phyloP scores from a whole-genome alignment of 23 red algal genomes.

The Chondrus crispus region DNA sequence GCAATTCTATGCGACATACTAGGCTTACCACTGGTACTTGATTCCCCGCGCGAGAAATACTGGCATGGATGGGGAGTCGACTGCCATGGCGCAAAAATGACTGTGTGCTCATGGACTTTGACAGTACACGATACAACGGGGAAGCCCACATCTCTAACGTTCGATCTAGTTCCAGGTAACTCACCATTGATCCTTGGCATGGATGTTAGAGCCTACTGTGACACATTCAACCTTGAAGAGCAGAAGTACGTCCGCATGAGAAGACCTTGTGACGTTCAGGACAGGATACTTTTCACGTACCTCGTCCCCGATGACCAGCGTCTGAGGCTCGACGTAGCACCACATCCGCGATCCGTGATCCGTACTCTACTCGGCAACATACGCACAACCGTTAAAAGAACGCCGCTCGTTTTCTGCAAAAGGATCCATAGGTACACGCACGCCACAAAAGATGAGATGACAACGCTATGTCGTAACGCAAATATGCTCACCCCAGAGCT shows the following conservation, averaged over 20 bases:
- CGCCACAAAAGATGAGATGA: slow-evolving; percentile 4
- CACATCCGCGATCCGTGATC: neutral
- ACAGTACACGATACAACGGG: neutral
- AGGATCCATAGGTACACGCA: neutral
- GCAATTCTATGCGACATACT: slow-evolving; percentile 11
- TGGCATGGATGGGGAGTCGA: neutral
- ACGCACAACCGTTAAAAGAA: neutral
- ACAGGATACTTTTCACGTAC: neutral
- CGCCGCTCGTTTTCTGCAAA: neutral
- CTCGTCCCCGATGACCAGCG: neutral
- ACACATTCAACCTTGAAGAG: neutral
- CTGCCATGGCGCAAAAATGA: neutral
- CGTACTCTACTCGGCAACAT: slow-evolving; percentile 1
- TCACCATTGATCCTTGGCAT: slow-evolving; percentile 13
- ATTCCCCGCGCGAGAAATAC: neutral
- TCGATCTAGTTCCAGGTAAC: neutral
- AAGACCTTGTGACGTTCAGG: neutral
- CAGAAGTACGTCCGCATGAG: neutral
- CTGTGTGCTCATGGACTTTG: slow-evolving; percentile 1
- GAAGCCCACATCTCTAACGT: neutral
- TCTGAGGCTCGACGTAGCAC: neutral
- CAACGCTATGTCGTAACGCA: neutral
- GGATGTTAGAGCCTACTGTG: slow-evolving; percentile 2
- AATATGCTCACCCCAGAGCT: neutral
- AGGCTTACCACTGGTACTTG: neutral